These are phyloP conservation scores for Chlorella sp. DNA, from an alignment of 139 green algal genomes.

Conservation along the genomic window DNA sequence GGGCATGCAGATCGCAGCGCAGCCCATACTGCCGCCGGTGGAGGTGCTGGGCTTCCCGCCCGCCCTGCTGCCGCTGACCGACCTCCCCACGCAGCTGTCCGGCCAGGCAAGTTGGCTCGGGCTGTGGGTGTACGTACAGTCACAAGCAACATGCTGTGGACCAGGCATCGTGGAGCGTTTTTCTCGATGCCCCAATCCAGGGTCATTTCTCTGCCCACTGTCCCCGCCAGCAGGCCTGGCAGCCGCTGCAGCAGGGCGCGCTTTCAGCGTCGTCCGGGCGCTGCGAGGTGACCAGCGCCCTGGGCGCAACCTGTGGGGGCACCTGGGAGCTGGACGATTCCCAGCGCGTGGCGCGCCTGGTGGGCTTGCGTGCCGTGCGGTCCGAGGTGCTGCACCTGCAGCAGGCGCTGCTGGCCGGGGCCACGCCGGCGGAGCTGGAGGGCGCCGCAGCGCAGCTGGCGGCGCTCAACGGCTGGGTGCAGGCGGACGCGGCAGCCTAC, in stretches of 20 bases:
- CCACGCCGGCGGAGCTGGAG: neutral
- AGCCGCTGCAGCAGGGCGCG: neutral
- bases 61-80: neutral
- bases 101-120: no score
- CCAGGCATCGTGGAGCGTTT: no score
- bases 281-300: conserved; percentile 17
- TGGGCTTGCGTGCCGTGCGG: conserved; percentile 1
- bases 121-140: no score
- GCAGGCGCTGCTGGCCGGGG: neutral
- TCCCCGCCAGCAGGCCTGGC: conserved; percentile 7
- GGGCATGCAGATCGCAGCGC: neutral
- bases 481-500: neutral
- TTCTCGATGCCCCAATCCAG: no score
- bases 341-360: conserved; percentile 4
- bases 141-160: no score
- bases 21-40: conserved; percentile 6
- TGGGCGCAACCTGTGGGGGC: neutral
- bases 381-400: conserved; percentile 16
- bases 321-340: conserved; percentile 11
- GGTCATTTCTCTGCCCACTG: no score
- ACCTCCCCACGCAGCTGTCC: neutral
- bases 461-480: conserved; percentile 2
- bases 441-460: neutral
- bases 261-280: neutral
- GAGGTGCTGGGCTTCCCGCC: conserved; percentile 4